Evolutionary conservation across 192 early-diverging fungal species (phyloP).

Genomic region (Umbelopsis sp.): DNA sequence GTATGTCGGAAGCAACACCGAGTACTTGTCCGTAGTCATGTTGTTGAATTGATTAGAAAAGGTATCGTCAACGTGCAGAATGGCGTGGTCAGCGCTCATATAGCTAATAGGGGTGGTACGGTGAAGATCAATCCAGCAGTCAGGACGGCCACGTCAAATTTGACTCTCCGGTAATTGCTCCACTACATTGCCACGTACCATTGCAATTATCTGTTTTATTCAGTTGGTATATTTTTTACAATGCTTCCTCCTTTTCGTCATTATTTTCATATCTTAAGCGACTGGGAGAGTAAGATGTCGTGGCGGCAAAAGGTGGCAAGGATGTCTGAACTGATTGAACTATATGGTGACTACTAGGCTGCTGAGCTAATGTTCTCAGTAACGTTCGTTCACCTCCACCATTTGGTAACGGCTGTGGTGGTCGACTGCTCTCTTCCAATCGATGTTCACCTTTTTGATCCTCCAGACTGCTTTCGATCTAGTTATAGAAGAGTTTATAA

Average conservation of each 20-base stretch:
- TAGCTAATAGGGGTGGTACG: not conserved
- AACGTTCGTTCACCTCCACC: not conserved
- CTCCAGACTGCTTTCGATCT: constrained; percentile 1
- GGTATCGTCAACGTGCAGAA: constrained; percentile 34
- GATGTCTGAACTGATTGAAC: constrained; percentile 4
- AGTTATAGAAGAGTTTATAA: not conserved
- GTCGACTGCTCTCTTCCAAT: not conserved
- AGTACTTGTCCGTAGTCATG: constrained; percentile 70
- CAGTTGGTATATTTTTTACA: not conserved
- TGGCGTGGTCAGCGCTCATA: constrained; percentile 36
- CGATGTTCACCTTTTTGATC: not conserved
- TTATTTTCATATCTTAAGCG: constrained; percentile 5
- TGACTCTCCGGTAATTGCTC: not conserved
- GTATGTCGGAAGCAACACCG: constrained; percentile 97
- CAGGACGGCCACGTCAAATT: constrained; percentile 20
- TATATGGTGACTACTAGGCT: not conserved
- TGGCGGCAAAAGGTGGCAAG: constrained; percentile 21
- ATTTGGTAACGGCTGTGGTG: not conserved
- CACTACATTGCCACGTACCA: constrained; percentile 6
- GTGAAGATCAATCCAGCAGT: constrained; percentile 16
- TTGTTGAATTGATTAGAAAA: constrained; percentile 1
- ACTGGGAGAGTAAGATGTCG: not conserved
- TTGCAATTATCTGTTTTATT: not conserved
- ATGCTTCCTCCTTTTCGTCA: not conserved
- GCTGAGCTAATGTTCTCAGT: constrained; percentile 18